Percentiles rank a stretch among this genome's conserved stretches.
Evolutionary conservation across 2,329 filamentous ascomycete species (phyloP).

Genomic region (Bipolaris oryzae): DNA sequence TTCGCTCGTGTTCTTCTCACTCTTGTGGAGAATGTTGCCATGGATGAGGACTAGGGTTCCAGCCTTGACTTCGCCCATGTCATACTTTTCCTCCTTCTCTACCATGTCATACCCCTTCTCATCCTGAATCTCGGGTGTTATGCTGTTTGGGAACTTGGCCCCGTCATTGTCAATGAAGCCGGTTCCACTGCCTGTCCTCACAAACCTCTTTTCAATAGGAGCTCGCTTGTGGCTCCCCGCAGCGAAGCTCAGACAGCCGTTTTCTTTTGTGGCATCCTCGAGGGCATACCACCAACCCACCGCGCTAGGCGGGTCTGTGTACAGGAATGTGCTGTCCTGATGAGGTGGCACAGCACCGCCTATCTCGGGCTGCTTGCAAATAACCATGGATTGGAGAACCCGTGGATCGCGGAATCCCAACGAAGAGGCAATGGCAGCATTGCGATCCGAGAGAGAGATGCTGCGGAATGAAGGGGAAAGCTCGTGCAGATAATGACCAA

Average conservation of each 20-base stretch:
- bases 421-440: slow-evolving; percentile 68
- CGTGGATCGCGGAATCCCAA: slow-evolving; percentile 79
- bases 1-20: slow-evolving; percentile 84
- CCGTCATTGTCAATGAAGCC: slow-evolving; percentile 68
- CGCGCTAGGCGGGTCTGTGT: slow-evolving; percentile 84
- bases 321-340: slow-evolving; percentile 91
- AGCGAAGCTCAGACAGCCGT: slow-evolving; percentile 88
- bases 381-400: slow-evolving; percentile 92
- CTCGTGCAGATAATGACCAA: slow-evolving; percentile 58
- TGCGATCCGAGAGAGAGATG: slow-evolving; percentile 60
- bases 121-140: slow-evolving; percentile 50
- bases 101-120: slow-evolving; percentile 34
- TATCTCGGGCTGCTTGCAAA: slow-evolving; percentile 97
- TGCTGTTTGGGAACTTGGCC: slow-evolving; percentile 61
- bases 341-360: slow-evolving; percentile 89
- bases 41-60: slow-evolving; percentile 92
- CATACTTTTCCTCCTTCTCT: slow-evolving; percentile 64
- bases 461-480: slow-evolving; percentile 56
- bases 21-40: slow-evolving; percentile 94
- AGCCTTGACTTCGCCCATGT: slow-evolving; percentile 85
- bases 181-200: slow-evolving; percentile 62
- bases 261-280: slow-evolving; percentile 84
- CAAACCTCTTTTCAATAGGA: slow-evolving; percentile 74
- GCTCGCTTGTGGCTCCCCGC: slow-evolving; percentile 80
- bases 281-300: slow-evolving; percentile 98